Base-by-base conservation (phyloP, 2,329 filamentous ascomycete species). In the Monosporascus ibericus region DNA sequence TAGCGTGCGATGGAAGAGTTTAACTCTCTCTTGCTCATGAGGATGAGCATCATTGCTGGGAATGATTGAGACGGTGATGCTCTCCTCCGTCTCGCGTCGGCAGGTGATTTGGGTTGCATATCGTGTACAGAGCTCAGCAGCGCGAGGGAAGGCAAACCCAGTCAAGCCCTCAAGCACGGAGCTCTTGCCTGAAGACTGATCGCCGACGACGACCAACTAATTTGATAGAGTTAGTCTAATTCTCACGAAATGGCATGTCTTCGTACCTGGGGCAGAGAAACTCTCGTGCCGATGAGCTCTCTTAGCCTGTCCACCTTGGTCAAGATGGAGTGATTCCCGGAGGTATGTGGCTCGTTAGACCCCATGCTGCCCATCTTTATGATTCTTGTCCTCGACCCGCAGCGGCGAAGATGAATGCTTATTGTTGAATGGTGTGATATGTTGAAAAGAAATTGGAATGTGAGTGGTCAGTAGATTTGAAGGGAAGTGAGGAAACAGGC, bases 141-240 rank as follows among this genome's bases (percentile, higher is more conserved):
- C 68, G 1, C 73, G 69, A 5, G 77, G 76, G 39, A 80, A 77
- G 0, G 71, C 69, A 36, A 79, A 75, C 0, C 73, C 74, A 0
- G 76, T 79, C 34, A 80, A 55, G 18, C 71, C 91, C 65, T 94
- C 88, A 30, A 94, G 74, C 18, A 94, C 86, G 1, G 88, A 92
- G 68, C 86, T 90, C 75, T 95, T 95, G 63, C 90, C 90, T 44
- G 88, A 90, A 0, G 87, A 92, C 65, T 94, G 90, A 60, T 89
- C 90, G 55, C 90, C 90, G 9, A 92, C 88, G 7, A 92, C 89
- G 37, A 87, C 87, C 59, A 94, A 88, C 65, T 67, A 50, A 8
- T n/a, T 11, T 65, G 49, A 8, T 15, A 11, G 72, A 90, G 85
- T 60, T 6, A 60, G 49, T 18, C 5, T 7, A 2, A 2, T 1